Base-by-base conservation (phyloP, 2,329 filamentous ascomycete species). In the Colletotrichum somersetense region DNA sequence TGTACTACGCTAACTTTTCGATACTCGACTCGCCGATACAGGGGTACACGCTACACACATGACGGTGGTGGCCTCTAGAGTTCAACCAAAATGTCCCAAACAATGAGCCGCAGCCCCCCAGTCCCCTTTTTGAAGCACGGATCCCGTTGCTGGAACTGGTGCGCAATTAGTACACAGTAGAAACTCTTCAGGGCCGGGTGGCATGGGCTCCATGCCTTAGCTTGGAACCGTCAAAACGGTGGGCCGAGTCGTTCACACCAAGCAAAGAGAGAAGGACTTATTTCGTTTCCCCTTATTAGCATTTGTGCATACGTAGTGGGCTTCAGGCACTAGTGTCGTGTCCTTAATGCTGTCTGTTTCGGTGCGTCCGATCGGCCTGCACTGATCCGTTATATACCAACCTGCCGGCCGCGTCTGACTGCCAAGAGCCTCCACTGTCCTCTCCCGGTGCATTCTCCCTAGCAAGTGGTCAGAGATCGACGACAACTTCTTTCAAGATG, bases 171-270 rank as follows among this genome's bases (percentile, higher is more conserved):
- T 10, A 20, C 16, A 18, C 16, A 7, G 16, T 20, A 30, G 30
- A 3, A 11, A 40, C 35, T n/a, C 23, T 12, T 52, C 23, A 33
- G 20, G 35, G 56, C 40, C 67, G 44, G 67, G 57, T 42, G 57
- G 55, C 56, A 18, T 61, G 55, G 33, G 40, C 14, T 23, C 38
- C 20, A 48, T 33, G 62, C 33, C 67, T 67, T 26, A 65, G 52
- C 67, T 56, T 52, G 56, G 61, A 63, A 26, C 62, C 62, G 26
- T 55, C 59, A 26, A 62, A 64, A 64, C 62, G 62, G 38, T 55
- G 62, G 46, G 62, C 35, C 18, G 23, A 55, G 50, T 53, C 50
- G 48, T 44, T 55, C 46, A 4, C 18, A 16, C 33, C 35, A 46
- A 35, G 12, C 38, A 33, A 35, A 20, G 30, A 3, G 30, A 11